Evolutionary conservation across 108 stramenopile genomes (phyloP).

Genomic region (Cyclotella cryptica): DNA sequence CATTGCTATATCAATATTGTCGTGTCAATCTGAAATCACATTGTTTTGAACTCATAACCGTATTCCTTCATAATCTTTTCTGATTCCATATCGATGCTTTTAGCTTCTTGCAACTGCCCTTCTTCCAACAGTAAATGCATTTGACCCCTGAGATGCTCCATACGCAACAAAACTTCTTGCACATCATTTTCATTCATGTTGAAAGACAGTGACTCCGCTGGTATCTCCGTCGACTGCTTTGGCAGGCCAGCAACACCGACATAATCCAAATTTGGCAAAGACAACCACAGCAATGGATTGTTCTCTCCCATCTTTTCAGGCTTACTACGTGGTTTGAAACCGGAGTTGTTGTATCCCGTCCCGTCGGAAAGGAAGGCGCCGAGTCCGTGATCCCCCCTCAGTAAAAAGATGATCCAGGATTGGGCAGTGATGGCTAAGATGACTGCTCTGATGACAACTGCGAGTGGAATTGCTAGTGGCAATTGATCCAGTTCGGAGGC

Average conservation of each 20-base stretch:
- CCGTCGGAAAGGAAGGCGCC: slow-evolving; percentile 81
- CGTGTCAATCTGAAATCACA: neutral
- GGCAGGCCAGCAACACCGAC: slow-evolving; percentile 79
- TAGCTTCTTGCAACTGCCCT: slow-evolving; percentile 61
- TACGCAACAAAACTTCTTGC: slow-evolving; percentile 28
- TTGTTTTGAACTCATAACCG: slow-evolving; percentile 46
- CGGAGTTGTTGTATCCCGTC: slow-evolving; percentile 59
- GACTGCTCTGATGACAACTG: slow-evolving; percentile 48
- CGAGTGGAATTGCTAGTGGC: neutral
- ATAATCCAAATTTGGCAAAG: slow-evolving; percentile 74
- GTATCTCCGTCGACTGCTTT: slow-evolving; percentile 26
- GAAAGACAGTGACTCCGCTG: neutral
- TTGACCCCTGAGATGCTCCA: slow-evolving; percentile 50
- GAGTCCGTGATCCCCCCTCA: slow-evolving; percentile 73
- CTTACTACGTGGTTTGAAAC: slow-evolving; percentile 43
- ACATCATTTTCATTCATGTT: too few species aligned
- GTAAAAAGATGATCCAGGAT: slow-evolving; percentile 64
- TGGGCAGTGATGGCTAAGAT: slow-evolving; percentile 63
- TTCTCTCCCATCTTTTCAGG: neutral
- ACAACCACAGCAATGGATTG: slow-evolving; percentile 82
- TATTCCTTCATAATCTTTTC: slow-evolving; percentile 57
- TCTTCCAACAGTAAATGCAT: slow-evolving; percentile 48
- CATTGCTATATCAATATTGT: neutral
- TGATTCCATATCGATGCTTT: slow-evolving; percentile 46
- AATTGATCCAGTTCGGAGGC: too few species aligned